phyloP scores from a whole-genome alignment of 1,284 basidiomycete genomes.

The Moesziomyces sp. region DNA sequence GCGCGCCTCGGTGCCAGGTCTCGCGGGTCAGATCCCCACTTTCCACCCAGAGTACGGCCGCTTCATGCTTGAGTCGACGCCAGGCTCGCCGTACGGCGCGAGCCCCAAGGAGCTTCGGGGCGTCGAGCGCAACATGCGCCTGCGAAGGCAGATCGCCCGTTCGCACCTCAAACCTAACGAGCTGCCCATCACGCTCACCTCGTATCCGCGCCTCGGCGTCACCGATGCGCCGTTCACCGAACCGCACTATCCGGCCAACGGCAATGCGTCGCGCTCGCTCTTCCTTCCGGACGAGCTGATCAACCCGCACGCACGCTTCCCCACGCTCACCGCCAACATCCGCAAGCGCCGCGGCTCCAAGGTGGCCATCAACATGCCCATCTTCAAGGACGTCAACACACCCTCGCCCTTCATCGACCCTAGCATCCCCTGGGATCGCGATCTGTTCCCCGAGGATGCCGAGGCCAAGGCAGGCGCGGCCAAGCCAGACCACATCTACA shows the following conservation, averaged over 20 bases:
- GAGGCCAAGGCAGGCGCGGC: constrained; percentile 88
- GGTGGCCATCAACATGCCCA: constrained; percentile 93
- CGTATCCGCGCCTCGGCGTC: constrained; percentile 91
- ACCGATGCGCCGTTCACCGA: constrained; percentile 85
- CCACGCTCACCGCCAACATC: constrained; percentile 97
- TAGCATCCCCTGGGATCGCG: constrained; percentile 84
- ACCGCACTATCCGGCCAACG: constrained; percentile 81
- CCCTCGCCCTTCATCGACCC: constrained; percentile 89
- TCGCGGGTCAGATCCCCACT: constrained; percentile 78
- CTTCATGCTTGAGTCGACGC: constrained; percentile 98
- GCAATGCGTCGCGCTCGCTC: constrained; percentile 85
- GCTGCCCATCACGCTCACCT: constrained; percentile 90
- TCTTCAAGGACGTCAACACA: constrained; percentile 89
- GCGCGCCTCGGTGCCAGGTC: constrained; percentile 73
- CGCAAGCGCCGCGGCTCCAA: constrained; percentile 88
- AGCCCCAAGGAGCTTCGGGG: constrained; percentile 83
- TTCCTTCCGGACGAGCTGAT: constrained; percentile 96
- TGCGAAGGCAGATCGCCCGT: constrained; percentile 83
- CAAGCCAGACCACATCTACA: constrained; percentile 89
- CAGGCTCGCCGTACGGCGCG: constrained; percentile 91
- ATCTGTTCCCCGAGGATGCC: constrained; percentile 81
- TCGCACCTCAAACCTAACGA: constrained; percentile 86
- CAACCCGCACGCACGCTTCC: constrained; percentile 96
- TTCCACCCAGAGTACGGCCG: constrained; percentile 99
- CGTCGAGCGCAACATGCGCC: constrained; percentile 92